Conservation (phyloP, 257 asterid species). For the Echites panduratus region DNA sequence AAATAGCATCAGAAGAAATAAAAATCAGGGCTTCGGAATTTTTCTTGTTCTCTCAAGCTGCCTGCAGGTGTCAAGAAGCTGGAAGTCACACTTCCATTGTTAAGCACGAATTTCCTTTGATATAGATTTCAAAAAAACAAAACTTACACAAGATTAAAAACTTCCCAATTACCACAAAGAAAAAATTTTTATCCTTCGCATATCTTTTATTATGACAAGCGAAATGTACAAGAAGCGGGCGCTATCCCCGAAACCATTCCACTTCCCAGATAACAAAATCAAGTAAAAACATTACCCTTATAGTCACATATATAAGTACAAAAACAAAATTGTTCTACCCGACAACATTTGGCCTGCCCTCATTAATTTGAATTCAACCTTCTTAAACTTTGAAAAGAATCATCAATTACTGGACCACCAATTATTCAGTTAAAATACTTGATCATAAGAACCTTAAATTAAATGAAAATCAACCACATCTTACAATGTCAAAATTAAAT, state of each 20-base stretch:
- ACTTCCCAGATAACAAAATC: neutral
- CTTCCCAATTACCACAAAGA: neutral
- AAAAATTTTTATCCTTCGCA: neutral
- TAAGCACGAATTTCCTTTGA: neutral
- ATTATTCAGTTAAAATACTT: neutral
- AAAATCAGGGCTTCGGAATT: neutral
- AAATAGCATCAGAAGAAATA: neutral
- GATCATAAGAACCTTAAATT: neutral
- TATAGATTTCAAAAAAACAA: too few relatives aligned
- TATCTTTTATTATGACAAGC: neutral
- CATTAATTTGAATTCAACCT: neutral
- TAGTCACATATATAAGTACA: neutral
- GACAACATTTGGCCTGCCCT: neutral
- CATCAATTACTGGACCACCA: neutral
- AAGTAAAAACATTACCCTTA: neutral
- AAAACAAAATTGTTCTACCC: neutral
- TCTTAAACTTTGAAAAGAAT: neutral
- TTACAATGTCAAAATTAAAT: neutral
- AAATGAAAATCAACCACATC: neutral
- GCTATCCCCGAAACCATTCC: neutral
- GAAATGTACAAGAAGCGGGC: neutral
- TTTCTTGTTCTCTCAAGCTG: neutral
- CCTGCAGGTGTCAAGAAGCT: neutral
- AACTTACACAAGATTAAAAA: neutral
- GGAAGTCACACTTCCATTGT: neutral